phyloP scores from a whole-genome alignment of 768 basidiomycete genomes.

The Kwoniella sp. region DNA sequence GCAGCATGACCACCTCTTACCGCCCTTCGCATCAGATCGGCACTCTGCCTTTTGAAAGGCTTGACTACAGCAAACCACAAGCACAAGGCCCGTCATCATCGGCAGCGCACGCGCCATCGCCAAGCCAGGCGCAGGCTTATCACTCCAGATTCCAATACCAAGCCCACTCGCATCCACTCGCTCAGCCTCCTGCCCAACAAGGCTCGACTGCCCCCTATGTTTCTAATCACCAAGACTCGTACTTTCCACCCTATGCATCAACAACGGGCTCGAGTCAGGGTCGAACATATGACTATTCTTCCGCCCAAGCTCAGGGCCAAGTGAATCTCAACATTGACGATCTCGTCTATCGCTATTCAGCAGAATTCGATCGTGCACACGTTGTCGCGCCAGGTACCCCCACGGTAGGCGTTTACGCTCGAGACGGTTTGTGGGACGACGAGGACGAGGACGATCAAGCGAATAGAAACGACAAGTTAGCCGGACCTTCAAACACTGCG shows the following conservation, averaged over 20 bases:
- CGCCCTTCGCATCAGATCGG: slow-evolving; percentile 19
- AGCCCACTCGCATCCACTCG: slow-evolving; percentile 3
- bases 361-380: slow-evolving; percentile 27
- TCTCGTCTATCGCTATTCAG: slow-evolving; percentile 36
- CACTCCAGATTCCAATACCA: slow-evolving; percentile 24
- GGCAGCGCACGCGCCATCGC: slow-evolving; percentile 3
- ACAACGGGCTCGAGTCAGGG: neutral
- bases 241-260: slow-evolving; percentile 9
- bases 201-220: too few species aligned
- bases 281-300: neutral
- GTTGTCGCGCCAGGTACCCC: slow-evolving; percentile 29
- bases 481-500: neutral
- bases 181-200: slow-evolving; percentile 10
- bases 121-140: slow-evolving; percentile 9
- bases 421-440: slow-evolving; percentile 49
- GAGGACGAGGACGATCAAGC: slow-evolving; percentile 15
- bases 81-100: neutral
- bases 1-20: slow-evolving; percentile 11
- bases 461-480: neutral
- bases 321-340: slow-evolving; percentile 34
- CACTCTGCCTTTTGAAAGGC: slow-evolving; percentile 12
- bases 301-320: neutral
- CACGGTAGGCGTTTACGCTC: slow-evolving; percentile 44
- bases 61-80: neutral
- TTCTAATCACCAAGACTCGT: slow-evolving; percentile 10